These are phyloP conservation scores for Curvularia lunata DNA, from an alignment of 2,329 filamentous ascomycete species.

Conservation along the genomic window DNA sequence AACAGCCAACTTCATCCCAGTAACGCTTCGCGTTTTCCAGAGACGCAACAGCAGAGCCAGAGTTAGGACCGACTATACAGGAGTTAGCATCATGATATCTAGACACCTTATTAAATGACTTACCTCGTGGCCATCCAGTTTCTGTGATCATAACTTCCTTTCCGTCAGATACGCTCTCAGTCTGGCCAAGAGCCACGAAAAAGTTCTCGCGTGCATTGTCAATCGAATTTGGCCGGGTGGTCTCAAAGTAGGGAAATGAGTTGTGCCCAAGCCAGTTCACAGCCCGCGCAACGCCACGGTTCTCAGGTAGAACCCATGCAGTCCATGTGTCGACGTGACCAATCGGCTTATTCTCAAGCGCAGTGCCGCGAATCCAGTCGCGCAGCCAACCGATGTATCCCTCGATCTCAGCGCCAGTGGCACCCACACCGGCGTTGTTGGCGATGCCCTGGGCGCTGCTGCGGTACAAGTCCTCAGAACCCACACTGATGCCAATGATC, in stretches of 20 bases:
- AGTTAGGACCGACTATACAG: not conserved
- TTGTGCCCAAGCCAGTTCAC: slow-evolving; percentile 83
- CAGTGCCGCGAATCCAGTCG: slow-evolving; percentile 66
- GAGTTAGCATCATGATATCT: not conserved
- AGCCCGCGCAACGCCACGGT: slow-evolving; percentile 70
- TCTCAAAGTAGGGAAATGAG: slow-evolving; percentile 85
- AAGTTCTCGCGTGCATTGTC: not conserved
- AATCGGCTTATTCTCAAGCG: slow-evolving; percentile 63
- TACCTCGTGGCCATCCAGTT: not conserved
- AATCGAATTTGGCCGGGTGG: slow-evolving; percentile 22
- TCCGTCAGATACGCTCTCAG: not conserved
- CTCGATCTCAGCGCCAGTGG: slow-evolving; percentile 66
- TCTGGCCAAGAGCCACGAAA: not conserved
- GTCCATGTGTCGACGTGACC: slow-evolving; percentile 61
- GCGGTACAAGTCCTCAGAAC: slow-evolving; percentile 73
- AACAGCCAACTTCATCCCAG: slow-evolving; percentile 37
- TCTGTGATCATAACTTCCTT: not conserved
- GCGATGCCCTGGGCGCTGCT: slow-evolving; percentile 68
- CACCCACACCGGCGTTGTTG: slow-evolving; percentile 67
- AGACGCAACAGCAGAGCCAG: not conserved
- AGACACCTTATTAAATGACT: not conserved
- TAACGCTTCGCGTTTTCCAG: not conserved
- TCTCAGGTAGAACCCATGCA: slow-evolving; percentile 69
- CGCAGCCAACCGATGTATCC: slow-evolving; percentile 74
- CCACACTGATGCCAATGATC: slow-evolving; percentile 82